Conservation (phyloP, 2,329 filamentous ascomycete species). For the Claviceps pusilla region DNA sequence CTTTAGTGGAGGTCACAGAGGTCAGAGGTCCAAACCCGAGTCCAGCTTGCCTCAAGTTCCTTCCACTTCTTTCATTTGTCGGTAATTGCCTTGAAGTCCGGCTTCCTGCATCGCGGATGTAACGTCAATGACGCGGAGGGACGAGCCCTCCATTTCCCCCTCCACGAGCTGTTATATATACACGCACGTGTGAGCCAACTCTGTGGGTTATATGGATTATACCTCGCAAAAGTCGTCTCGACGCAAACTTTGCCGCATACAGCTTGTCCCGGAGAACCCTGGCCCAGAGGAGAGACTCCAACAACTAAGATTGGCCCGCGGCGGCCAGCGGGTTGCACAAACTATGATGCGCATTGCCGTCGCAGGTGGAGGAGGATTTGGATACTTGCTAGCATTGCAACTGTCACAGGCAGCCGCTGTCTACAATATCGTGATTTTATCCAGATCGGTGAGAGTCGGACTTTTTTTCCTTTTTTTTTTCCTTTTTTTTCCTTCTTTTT, state of each 20-base stretch:
- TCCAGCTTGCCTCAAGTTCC: background rate
- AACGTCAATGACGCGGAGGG: conserved; percentile 12
- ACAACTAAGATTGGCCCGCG: conserved; percentile 4
- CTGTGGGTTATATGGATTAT: background rate
- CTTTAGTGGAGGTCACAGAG: conserved; percentile 5
- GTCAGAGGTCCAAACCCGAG: conserved; percentile 5
- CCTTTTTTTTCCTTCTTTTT: too few relatives aligned
- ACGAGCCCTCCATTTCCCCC: conserved; percentile 5
- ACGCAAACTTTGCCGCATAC: conserved; percentile 1
- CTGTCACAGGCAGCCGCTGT: conserved; percentile 42
- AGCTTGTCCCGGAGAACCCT: background rate
- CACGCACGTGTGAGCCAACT: conserved; percentile 4
- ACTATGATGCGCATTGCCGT: conserved; percentile 35
- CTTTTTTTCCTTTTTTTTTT: background rate
- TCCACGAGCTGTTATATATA: conserved; percentile 6
- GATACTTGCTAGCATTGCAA: conserved; percentile 32
- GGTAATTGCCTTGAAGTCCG: conserved; percentile 6
- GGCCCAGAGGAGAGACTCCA: conserved; percentile 4
- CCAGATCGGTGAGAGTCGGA: conserved; percentile 27
- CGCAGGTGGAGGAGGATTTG: conserved; percentile 30
- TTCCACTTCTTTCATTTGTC: conserved; percentile 6
- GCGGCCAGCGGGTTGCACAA: conserved; percentile 7
- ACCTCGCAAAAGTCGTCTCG: conserved; percentile 3
- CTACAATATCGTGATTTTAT: conserved; percentile 57
- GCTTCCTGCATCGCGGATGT: conserved; percentile 10